Conservation (phyloP, 805 yeast genomes). For the Metschnikowia vanudenii region DNA sequence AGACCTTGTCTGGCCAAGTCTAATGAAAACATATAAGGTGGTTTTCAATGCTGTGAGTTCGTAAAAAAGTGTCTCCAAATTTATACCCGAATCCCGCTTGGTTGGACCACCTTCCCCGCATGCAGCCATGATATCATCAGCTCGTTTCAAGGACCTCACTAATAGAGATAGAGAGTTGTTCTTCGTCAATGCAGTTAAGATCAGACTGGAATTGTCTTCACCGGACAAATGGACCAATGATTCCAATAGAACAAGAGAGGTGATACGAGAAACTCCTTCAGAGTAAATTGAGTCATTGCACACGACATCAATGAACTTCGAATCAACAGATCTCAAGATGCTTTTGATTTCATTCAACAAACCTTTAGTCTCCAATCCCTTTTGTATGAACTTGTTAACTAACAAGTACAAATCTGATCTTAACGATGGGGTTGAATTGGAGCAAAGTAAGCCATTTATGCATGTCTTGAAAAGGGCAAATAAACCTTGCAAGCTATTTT, state of each 20-base stretch:
- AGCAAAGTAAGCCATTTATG: constrained; percentile 67
- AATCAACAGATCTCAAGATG: constrained; percentile 60
- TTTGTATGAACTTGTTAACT: constrained; percentile 61
- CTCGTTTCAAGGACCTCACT: constrained; percentile 63
- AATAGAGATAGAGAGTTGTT: constrained; percentile 65
- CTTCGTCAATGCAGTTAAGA: constrained; percentile 59
- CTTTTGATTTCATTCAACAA: constrained; percentile 48
- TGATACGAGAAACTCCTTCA: constrained; percentile 72
- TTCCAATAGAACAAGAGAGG: constrained; percentile 75
- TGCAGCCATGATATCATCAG: constrained; percentile 58
- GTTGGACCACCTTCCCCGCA: constrained; percentile 23
- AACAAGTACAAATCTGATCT: constrained; percentile 80
- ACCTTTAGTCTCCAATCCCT: constrained; percentile 42
- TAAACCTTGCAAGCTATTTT: constrained; percentile 45
- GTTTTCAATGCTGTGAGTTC: constrained; percentile 79
- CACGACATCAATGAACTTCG: constrained; percentile 56
- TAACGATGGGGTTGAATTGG: constrained; percentile 62
- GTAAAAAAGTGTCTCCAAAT: constrained; percentile 56
- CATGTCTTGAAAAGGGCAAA: constrained; percentile 73
- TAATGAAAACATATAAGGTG: constrained; percentile 61
- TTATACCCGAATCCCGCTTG: constrained; percentile 28
- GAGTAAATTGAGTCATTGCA: constrained; percentile 79
- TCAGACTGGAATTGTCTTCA: constrained; percentile 46
- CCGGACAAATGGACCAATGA: constrained; percentile 57
- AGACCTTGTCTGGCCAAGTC: constrained; percentile 69